Conservation (phyloP, 2,329 filamentous ascomycete genomes). For the Colletotrichum sp. region DNA sequence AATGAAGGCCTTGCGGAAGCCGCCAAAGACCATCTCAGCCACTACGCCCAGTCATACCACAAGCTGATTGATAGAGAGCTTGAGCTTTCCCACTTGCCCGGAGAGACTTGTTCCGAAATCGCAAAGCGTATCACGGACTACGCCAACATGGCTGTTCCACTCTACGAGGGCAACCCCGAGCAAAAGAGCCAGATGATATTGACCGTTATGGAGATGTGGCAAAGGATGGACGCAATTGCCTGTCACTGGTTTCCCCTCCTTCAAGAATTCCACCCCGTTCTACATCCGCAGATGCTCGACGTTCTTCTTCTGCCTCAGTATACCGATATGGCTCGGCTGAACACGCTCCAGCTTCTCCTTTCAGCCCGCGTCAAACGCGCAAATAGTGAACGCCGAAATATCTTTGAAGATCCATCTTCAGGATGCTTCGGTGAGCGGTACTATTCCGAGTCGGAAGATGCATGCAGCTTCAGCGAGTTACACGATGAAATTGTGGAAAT, state of each 20-base stretch:
- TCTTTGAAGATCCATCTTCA: conserved; percentile 49
- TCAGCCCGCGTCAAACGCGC: conserved; percentile 31
- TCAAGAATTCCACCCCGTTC: conserved; percentile 52
- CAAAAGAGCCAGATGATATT: conserved; percentile 59
- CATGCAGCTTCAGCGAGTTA: conserved; percentile 6
- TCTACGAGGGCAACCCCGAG: conserved; percentile 50
- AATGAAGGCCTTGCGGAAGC: neutral
- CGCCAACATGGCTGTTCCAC: conserved; percentile 31
- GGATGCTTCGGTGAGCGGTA: conserved; percentile 32
- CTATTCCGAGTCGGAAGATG: conserved; percentile 27
- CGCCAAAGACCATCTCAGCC: conserved; percentile 14
- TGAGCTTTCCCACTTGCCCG: neutral
- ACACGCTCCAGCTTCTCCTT: conserved; percentile 41
- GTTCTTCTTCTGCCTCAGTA: conserved; percentile 54
- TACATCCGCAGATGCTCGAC: conserved; percentile 56
- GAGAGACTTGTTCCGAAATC: conserved; percentile 27
- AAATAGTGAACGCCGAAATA: conserved; percentile 34
- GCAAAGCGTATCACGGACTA: conserved; percentile 39
- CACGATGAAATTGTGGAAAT: conserved; percentile 27
- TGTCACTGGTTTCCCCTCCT: conserved; percentile 51
- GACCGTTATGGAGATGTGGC: conserved; percentile 62
- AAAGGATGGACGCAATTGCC: conserved; percentile 57
- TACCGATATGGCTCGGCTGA: conserved; percentile 55
- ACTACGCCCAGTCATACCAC: conserved; percentile 24
- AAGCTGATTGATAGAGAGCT: conserved; percentile 22